phyloP scores from a whole-genome alignment of 2,329 filamentous ascomycete species.

The Diaporthe nobilis region DNA sequence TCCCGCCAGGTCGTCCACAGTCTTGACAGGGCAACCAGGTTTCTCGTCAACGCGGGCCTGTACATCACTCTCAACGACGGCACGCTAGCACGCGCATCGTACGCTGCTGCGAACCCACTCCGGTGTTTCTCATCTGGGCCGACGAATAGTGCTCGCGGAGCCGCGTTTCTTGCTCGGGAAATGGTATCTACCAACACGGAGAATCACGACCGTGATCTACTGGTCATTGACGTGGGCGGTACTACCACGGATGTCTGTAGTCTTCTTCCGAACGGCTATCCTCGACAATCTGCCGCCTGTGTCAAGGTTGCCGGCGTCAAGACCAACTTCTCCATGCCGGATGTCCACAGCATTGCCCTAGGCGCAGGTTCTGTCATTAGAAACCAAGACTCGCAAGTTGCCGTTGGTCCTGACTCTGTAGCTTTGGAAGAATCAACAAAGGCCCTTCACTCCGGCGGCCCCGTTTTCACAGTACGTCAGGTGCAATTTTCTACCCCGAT shows the following conservation, averaged over 20 bases:
- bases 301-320: constrained; percentile 15
- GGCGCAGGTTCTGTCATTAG: constrained; percentile 1
- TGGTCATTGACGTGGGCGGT: constrained; percentile 8
- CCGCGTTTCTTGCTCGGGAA: not conserved
- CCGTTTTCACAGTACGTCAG: not conserved
- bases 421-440: constrained; percentile 16
- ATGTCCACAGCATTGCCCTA: constrained; percentile 18
- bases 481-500: fast-evolving
- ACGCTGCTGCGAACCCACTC: constrained; percentile 6
- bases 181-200: not conserved
- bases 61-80: constrained; percentile 17
- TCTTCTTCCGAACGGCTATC: constrained; percentile 4
- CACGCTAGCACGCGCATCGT: constrained; percentile 14
- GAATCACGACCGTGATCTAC: not conserved
- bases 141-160: constrained; percentile 5
- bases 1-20: constrained; percentile 3
- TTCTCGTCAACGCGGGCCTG: constrained; percentile 7
- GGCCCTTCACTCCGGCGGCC: constrained; percentile 4
- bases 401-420: not conserved
- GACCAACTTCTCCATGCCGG: constrained; percentile 21
- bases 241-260: constrained; percentile 17
- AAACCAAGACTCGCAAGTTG: not conserved
- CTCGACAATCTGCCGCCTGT: constrained; percentile 13
- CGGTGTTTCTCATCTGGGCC: constrained; percentile 7
- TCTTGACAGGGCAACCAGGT: not conserved